A percentile compares a stretch with the other conserved stretches of the same genome.
phyloP scores from a whole-genome alignment of 2,329 filamentous ascomycete genomes.

The Chaetomium globosum region DNA sequence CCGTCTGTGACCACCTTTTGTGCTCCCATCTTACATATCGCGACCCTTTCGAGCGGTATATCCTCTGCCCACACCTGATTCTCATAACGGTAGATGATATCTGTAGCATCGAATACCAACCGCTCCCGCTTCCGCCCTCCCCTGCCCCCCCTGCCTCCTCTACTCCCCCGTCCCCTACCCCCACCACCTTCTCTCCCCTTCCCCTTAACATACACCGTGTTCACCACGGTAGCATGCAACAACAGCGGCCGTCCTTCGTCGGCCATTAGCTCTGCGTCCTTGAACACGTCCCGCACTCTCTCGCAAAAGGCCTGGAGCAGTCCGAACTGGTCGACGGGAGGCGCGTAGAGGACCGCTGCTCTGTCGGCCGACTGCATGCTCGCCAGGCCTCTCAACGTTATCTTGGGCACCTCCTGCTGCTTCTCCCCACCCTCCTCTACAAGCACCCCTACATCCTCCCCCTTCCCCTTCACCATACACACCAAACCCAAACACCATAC shows the following conservation, averaged over 20 bases:
- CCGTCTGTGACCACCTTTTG: constrained; percentile 60
- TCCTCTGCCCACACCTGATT: constrained; percentile 71
- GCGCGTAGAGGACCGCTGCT: constrained; percentile 67
- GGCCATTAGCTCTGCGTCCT: constrained; percentile 57
- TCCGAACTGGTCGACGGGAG: constrained; percentile 57
- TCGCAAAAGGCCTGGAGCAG: constrained; percentile 61
- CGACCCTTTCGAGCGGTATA: constrained; percentile 68
- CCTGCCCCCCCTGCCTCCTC: constrained; percentile 34
- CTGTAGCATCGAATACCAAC: constrained; percentile 57
- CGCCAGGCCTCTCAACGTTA: constrained; percentile 58
- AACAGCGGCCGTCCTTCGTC: constrained; percentile 66
- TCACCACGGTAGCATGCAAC: constrained; percentile 82
- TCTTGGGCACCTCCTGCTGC: constrained; percentile 11
- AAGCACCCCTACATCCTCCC: no score
- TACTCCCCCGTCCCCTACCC: constrained; percentile 34
- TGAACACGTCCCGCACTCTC: constrained; percentile 57
- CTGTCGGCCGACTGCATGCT: constrained; percentile 62
- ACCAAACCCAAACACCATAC: no score
- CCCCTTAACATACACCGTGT: constrained; percentile 74
- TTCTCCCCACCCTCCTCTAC: not conserved
- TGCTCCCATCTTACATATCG: constrained; percentile 87
- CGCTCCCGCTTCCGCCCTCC: constrained; percentile 41
- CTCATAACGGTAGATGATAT: constrained; percentile 61
- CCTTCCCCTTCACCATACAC: not conserved
- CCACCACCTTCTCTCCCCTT: constrained; percentile 33